Conservation (phyloP, 306 rosid genomes). For the Inga oerstediana region DNA sequence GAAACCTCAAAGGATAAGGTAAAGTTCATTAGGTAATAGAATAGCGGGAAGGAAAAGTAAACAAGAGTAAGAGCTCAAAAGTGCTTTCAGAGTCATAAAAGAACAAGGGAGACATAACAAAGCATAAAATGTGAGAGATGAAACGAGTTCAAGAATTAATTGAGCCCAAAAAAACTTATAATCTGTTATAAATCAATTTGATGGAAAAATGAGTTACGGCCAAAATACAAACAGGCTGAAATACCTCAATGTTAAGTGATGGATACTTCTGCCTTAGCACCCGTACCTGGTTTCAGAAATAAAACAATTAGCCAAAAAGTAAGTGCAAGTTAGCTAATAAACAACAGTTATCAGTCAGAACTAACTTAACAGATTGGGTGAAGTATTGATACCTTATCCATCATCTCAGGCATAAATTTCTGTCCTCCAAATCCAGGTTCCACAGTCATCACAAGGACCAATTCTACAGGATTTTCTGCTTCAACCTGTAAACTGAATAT, state of each 20-base stretch:
- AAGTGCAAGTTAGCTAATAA: constrained; percentile 1
- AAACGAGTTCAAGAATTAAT: constrained; percentile 10
- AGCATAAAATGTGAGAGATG: constrained; percentile 2
- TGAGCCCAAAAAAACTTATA: neutral
- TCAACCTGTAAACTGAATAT: constrained; percentile 64
- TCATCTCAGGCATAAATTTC: constrained; percentile 85
- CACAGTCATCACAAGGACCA: constrained; percentile 99
- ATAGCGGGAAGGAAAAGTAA: constrained; percentile 13
- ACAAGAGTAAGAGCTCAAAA: neutral
- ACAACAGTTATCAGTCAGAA: constrained; percentile 25
- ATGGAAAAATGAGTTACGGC: constrained; percentile 12
- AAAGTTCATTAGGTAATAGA: neutral
- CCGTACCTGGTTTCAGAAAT: constrained; percentile 62
- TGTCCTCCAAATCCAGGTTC: constrained; percentile 99
- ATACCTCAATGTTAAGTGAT: constrained; percentile 86
- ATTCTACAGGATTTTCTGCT: constrained; percentile 79
- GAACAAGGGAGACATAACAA: constrained; percentile 18
- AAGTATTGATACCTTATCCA: constrained; percentile 72
- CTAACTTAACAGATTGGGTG: constrained; percentile 2
- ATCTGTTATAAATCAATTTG: neutral
- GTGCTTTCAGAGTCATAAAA: neutral
- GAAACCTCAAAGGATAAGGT: neutral
- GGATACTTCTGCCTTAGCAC: constrained; percentile 87
- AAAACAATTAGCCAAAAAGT: constrained; percentile 12
- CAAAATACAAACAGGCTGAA: constrained; percentile 24